Evolutionary conservation across 1,139 yeast species (phyloP).

Genomic region (Meyerozyma guilliermondii): DNA sequence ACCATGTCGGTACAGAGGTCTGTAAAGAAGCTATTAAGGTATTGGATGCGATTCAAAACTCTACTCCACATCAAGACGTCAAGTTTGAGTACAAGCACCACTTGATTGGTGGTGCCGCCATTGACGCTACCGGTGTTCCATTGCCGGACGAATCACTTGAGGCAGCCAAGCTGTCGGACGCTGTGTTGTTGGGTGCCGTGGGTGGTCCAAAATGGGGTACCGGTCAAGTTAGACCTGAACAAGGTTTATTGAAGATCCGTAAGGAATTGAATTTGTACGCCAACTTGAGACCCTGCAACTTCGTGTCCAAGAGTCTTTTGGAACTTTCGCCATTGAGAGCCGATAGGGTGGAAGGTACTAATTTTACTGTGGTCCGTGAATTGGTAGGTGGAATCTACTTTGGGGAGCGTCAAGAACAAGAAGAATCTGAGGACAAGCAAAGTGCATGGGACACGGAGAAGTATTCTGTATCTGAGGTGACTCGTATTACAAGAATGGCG

Average conservation of each 20-base stretch:
- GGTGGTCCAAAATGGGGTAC: conserved; percentile 99
- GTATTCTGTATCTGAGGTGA: conserved; percentile 84
- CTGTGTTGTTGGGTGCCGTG: conserved; percentile 93
- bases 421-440: conserved; percentile 55
- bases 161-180: conserved; percentile 87
- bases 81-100: conserved; percentile 76
- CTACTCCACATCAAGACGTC: conserved; percentile 48
- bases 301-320: conserved; percentile 79
- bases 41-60: conserved; percentile 66
- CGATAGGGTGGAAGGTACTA: conserved; percentile 82
- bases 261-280: conserved; percentile 93
- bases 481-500: conserved; percentile 96
- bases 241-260: conserved; percentile 88
- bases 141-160: conserved; percentile 82
- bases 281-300: conserved; percentile 92
- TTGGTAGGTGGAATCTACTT: conserved; percentile 97
- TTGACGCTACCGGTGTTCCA: conserved; percentile 93
- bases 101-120: conserved; percentile 96
- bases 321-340: conserved; percentile 84
- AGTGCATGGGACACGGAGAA: conserved; percentile 93
- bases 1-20: conserved; percentile 92
- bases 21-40: conserved; percentile 90
- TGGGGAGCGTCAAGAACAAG: conserved; percentile 92
- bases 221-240: conserved; percentile 92
- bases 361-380: conserved; percentile 90